These are phyloP conservation scores for Leptographium flavum DNA, from an alignment of 2,329 filamentous ascomycete genomes.

Conservation along the genomic window DNA sequence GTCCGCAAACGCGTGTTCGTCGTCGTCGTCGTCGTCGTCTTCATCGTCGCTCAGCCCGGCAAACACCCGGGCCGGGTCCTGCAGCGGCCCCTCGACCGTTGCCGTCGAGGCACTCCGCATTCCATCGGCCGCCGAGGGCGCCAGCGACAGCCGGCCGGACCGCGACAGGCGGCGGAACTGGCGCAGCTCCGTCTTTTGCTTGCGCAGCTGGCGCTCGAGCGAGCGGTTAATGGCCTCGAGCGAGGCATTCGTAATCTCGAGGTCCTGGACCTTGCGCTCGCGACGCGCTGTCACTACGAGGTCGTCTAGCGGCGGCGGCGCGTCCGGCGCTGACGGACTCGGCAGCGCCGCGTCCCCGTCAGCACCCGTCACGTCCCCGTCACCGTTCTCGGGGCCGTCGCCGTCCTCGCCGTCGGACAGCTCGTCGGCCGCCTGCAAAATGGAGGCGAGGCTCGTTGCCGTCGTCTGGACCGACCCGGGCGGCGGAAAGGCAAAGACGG, in stretches of 20 bases:
- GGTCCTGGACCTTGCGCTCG: slow-evolving; percentile 87
- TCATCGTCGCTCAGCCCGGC: slow-evolving; percentile 38
- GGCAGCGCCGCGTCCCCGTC: slow-evolving; percentile 24
- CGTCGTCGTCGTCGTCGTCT: slow-evolving; percentile 24
- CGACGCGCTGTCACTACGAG: slow-evolving; percentile 76
- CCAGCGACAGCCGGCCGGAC: slow-evolving; percentile 57
- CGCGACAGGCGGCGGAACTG: slow-evolving; percentile 76
- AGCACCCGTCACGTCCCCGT: not conserved
- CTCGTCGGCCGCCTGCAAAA: slow-evolving; percentile 42
- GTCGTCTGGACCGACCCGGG: not conserved
- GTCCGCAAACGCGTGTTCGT: slow-evolving; percentile 10
- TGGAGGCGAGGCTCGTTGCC: slow-evolving; percentile 31
- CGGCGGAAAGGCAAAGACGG: slow-evolving; percentile 1
- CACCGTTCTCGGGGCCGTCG: not conserved
- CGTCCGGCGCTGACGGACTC: slow-evolving; percentile 27
- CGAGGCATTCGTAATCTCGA: slow-evolving; percentile 94
- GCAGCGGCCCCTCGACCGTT: slow-evolving; percentile 22
- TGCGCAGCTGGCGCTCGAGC: slow-evolving; percentile 77
- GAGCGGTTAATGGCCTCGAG: slow-evolving; percentile 90
- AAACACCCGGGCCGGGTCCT: slow-evolving; percentile 29
- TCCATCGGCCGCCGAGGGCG: slow-evolving; percentile 18
- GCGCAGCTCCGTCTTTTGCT: slow-evolving; percentile 78
- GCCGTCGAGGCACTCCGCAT: slow-evolving; percentile 29
- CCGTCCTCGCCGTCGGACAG: slow-evolving; percentile 15
- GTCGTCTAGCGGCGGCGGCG: slow-evolving; percentile 52